phyloP scores from a whole-genome alignment of 495 filamentous ascomycete genomes.

The Penicillium arizonense region DNA sequence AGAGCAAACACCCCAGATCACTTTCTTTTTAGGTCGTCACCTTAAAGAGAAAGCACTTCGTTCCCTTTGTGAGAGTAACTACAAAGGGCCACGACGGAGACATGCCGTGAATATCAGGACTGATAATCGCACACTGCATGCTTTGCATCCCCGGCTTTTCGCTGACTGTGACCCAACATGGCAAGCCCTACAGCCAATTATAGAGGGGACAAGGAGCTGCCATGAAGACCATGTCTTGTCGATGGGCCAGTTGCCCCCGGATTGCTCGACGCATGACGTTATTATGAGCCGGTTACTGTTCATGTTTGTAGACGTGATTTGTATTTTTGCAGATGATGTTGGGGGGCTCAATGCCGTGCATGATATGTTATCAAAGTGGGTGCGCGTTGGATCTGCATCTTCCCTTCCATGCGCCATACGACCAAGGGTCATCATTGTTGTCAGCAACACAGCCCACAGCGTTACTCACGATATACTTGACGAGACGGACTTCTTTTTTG shows the following conservation, averaged over 20 bases:
- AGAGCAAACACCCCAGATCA: constrained; percentile 5
- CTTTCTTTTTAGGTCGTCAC: constrained; percentile 10
- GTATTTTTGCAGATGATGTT: constrained; percentile 14
- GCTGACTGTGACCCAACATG: constrained; percentile 8
- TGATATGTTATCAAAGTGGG: constrained; percentile 3
- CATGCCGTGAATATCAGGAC: constrained; percentile 3
- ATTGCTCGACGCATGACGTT: constrained; percentile 5
- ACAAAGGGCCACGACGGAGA: not conserved
- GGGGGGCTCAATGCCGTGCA: constrained; percentile 3
- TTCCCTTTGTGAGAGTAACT: constrained; percentile 10
- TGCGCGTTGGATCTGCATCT: constrained; percentile 2
- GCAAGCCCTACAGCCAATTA: not conserved
- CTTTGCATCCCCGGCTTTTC: constrained; percentile 7
- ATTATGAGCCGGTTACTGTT: constrained; percentile 7
- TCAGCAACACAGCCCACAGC: not conserved
- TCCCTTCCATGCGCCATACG: not conserved
- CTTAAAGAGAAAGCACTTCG: constrained; percentile 9
- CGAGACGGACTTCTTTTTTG: constrained; percentile 6
- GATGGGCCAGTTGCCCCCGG: not conserved
- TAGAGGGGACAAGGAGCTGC: not conserved
- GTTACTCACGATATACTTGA: not conserved
- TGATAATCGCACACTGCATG: constrained; percentile 8
- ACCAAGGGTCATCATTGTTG: constrained; percentile 9
- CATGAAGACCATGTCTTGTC: constrained; percentile 2
- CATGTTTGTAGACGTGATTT: constrained; percentile 7